Evolutionary conservation across 2,329 filamentous ascomycete genomes (phyloP).

Genomic region (Diaporthe capsici): DNA sequence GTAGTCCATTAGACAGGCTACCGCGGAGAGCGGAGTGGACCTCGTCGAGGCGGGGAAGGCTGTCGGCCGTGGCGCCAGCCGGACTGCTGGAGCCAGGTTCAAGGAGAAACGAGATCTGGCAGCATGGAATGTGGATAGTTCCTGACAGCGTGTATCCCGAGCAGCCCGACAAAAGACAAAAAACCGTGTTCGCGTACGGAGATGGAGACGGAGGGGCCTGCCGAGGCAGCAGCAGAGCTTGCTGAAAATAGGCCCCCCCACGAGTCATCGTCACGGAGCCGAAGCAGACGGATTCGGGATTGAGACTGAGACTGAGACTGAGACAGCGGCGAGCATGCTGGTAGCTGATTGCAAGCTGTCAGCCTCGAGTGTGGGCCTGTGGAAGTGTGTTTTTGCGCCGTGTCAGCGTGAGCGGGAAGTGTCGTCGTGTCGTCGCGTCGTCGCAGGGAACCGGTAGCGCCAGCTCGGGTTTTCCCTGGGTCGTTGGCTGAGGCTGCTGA

Average conservation of each 20-base stretch:
- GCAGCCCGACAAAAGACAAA: neutral
- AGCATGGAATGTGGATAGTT: neutral
- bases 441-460: slow-evolving; percentile 6
- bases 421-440: slow-evolving; percentile 12
- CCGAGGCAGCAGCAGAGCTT: neutral
- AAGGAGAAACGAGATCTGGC: neutral
- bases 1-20: slow-evolving; percentile 1
- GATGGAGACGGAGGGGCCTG: neutral
- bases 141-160: no score
- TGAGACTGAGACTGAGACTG: slow-evolving; percentile 14
- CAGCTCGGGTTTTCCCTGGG: slow-evolving; percentile 8
- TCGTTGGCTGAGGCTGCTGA: slow-evolving; percentile 13
- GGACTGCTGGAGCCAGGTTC: slow-evolving; percentile 3
- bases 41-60: slow-evolving; percentile 25
- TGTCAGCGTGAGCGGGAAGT: neutral
- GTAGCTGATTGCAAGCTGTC: neutral
- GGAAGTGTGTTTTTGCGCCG: slow-evolving; percentile 1
- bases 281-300: neutral
- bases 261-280: slow-evolving; percentile 24
- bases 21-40: slow-evolving; percentile 5
- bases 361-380: neutral
- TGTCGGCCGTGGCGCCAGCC: slow-evolving; percentile 38
- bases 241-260: slow-evolving; percentile 5
- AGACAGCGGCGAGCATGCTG: neutral
- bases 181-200: neutral